Conservation (phyloP, 2,329 filamentous ascomycete genomes). For the Fusarium annulatum region DNA sequence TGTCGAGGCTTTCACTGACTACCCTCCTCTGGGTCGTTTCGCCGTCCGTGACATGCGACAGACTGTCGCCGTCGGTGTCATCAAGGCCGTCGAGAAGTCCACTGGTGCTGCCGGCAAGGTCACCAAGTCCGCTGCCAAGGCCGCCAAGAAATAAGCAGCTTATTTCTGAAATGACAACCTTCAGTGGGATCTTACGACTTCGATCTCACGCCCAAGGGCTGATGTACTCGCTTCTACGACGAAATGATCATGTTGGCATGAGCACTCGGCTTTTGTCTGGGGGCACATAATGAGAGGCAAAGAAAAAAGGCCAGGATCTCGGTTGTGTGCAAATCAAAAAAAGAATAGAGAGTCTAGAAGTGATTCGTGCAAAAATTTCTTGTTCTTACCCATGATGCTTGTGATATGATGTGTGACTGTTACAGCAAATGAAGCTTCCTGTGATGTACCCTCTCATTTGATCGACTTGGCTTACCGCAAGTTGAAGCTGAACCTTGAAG, state of each 20-base stretch:
- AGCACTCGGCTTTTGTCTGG: conserved; percentile 55
- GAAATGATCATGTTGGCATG: conserved; percentile 59
- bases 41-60: conserved; percentile 98
- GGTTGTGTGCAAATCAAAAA: conserved; percentile 59
- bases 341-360: conserved; percentile 63
- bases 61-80: conserved; percentile 93
- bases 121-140: conserved; percentile 79
- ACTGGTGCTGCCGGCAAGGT: conserved; percentile 69
- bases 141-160: conserved; percentile 75
- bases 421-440: not conserved
- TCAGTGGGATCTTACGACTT: conserved; percentile 42
- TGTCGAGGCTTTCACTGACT: conserved; percentile 99
- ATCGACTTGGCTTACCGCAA: fast-evolving
- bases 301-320: conserved; percentile 52
- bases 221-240: conserved; percentile 59
- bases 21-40: conserved; percentile 99
- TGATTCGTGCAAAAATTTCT: conserved; percentile 49
- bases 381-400: not conserved
- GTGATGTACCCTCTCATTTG: not conserved
- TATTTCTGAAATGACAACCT: conserved; percentile 42
- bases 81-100: conserved; percentile 85
- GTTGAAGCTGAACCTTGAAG: fast-evolving
- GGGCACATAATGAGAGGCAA: conserved; percentile 58
- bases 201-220: conserved; percentile 44
- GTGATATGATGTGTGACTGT: not conserved